phyloP scores from a whole-genome alignment of 2,329 filamentous ascomycete genomes.

The Aureobasidium sp. region DNA sequence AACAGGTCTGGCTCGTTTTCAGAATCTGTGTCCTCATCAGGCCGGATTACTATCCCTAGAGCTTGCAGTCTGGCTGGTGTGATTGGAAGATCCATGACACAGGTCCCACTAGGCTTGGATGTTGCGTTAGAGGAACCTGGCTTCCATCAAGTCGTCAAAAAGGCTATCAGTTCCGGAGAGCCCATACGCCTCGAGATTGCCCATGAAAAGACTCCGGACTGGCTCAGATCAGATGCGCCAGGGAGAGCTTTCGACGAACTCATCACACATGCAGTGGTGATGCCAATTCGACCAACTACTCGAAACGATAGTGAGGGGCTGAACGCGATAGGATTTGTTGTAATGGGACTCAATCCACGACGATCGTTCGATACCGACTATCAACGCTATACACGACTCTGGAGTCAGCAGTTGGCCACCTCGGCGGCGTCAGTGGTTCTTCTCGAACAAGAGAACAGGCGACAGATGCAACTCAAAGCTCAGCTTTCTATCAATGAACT shows the following conservation, averaged over 20 bases:
- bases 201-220: constrained; percentile 1
- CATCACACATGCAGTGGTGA: constrained; percentile 24
- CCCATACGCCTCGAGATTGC: not conserved
- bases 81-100: not conserved
- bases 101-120: not conserved
- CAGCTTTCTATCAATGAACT: constrained; percentile 21
- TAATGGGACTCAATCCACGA: constrained; percentile 28
- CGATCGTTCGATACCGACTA: constrained; percentile 29
- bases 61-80: constrained; percentile 9
- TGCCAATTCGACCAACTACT: constrained; percentile 26
- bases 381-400: constrained; percentile 25
- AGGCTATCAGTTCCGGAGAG: constrained; percentile 5
- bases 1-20: not conserved
- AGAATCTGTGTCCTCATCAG: not conserved
- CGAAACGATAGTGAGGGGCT: constrained; percentile 16
- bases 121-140: not conserved
- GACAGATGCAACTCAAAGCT: constrained; percentile 12
- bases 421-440: constrained; percentile 26
- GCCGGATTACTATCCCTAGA: constrained; percentile 2
- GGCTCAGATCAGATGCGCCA: not conserved
- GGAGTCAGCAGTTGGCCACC: constrained; percentile 25
- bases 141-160: constrained; percentile 2
- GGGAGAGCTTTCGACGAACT: constrained; percentile 25
- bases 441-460: constrained; percentile 28
- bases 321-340: constrained; percentile 27